Base-by-base conservation (phyloP, 2,329 filamentous ascomycete genomes). In the Cladorrhinum sp. region DNA sequence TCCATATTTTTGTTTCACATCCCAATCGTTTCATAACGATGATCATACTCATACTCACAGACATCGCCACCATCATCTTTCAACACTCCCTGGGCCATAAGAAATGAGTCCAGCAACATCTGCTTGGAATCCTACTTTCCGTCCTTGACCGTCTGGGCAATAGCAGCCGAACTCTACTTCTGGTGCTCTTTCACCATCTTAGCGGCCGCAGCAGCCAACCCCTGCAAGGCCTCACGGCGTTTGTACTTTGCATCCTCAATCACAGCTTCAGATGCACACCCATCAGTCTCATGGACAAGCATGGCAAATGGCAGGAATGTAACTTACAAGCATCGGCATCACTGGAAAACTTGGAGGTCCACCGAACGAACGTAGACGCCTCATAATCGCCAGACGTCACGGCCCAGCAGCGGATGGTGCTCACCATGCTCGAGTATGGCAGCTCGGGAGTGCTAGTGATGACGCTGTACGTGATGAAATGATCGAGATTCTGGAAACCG, bases 211-310 rank as follows among this genome's bases (percentile, higher is more conserved):
- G 80, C 80, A 61, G 83, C 86, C 42, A 90, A 80, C 68, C 89
- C 87, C 54, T 84, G 83, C 39, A 91, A 79, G 55, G 86, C 87
- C 72, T 90, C 88, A 56, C 85, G 85, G 64, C 88, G 86, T 82
- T 91, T 91, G 82, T 86, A 91, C 78, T 88, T 89, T 69, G 87
- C 88, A 71, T 91, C 88, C 74, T 88, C 84, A 66, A 91, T 89
- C 62, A 90, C 87, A 67, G 82, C 87, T 89, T 28, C 26, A 61
- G 12, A 36, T 5, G 8, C 2, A 58, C 5, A 49, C n/a, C 9
- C 10, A 55, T 70, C 39, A 64, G 52, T 7, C 12, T 7, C 1
- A 18, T n/a, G 20, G 48, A 20, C 20, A n/a, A n/a, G n/a, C n/a
- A n/a, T n/a, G n/a, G n/a, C n/a, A n/a, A n/a, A n/a, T n/a, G 26